Evolutionary conservation across 179 eudicot species (phyloP).

Genomic region (Heliamphora pulchella): DNA sequence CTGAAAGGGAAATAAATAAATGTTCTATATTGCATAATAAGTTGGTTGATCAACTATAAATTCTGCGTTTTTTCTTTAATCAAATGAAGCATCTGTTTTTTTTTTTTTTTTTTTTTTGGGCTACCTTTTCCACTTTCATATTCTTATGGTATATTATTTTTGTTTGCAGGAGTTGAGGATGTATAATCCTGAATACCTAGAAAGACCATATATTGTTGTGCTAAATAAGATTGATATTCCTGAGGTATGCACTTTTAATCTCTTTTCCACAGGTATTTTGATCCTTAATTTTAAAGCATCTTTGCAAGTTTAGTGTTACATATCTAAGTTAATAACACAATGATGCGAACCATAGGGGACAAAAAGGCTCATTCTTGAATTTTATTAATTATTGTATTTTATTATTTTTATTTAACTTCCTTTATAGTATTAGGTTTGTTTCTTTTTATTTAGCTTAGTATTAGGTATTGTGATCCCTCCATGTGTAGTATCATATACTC

Average conservation of each 20-base stretch:
- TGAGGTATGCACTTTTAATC: slow-evolving; percentile 40
- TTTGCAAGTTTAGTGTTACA: neutral
- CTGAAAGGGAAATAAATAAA: neutral
- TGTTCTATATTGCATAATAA: neutral
- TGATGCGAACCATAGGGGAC: no score
- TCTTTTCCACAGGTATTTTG: slow-evolving; percentile 7
- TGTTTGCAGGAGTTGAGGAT: slow-evolving; percentile 73
- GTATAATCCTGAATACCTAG: slow-evolving; percentile 95
- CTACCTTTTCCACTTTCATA: neutral
- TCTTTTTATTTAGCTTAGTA: no score
- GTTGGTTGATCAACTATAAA: slow-evolving; percentile 3
- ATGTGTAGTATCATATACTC: no score
- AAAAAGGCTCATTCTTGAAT: no score
- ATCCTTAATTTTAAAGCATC: slow-evolving; percentile 8
- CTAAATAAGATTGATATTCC: slow-evolving; percentile 88
- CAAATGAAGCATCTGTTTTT: no score
- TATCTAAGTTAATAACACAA: neutral
- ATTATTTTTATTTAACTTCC: no score
- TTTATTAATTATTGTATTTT: no score
- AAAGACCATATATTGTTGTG: slow-evolving; percentile 79
- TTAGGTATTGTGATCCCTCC: no score
- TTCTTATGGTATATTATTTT: slow-evolving; percentile 8
- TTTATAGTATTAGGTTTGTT: no score
- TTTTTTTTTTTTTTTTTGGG: neutral
- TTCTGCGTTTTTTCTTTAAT: neutral